phyloP scores from a whole-genome alignment of 129 eudicot genomes.

The Arctium minus region DNA sequence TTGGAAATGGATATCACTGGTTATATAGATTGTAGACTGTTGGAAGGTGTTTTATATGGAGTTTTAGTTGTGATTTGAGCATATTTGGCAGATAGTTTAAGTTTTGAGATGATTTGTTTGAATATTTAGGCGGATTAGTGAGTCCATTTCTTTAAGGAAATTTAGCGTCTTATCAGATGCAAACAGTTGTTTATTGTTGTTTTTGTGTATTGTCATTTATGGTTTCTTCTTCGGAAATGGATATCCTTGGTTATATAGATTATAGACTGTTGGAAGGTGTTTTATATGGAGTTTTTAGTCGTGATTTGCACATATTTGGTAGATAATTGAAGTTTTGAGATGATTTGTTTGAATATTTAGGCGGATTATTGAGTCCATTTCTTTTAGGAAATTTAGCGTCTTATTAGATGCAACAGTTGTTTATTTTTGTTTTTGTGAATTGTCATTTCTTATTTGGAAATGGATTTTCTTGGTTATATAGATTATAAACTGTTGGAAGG shows the following conservation, averaged over 20 bases:
- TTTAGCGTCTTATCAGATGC: background rate
- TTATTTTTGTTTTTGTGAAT: background rate
- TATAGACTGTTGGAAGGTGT: background rate
- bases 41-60: background rate
- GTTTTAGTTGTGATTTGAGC: background rate
- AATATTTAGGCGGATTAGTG: background rate
- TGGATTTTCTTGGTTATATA: background rate
- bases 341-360: background rate
- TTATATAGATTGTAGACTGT: background rate
- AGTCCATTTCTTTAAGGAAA: background rate
- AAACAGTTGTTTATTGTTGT: background rate
- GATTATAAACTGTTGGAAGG: background rate
- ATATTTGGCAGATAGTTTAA: background rate
- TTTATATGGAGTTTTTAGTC: background rate
- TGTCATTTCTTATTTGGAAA: background rate
- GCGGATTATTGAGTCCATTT: background rate
- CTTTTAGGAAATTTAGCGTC: background rate
- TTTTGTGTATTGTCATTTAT: background rate
- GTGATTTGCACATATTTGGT: background rate
- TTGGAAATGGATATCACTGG: background rate
- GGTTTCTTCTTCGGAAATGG: background rate
- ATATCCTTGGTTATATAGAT: background rate
- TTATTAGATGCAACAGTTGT: background rate
- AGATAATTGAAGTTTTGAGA: background rate
- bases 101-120: background rate